phyloP scores from a whole-genome alignment of 1,284 basidiomycete species.

The Athelia psychrophila region DNA sequence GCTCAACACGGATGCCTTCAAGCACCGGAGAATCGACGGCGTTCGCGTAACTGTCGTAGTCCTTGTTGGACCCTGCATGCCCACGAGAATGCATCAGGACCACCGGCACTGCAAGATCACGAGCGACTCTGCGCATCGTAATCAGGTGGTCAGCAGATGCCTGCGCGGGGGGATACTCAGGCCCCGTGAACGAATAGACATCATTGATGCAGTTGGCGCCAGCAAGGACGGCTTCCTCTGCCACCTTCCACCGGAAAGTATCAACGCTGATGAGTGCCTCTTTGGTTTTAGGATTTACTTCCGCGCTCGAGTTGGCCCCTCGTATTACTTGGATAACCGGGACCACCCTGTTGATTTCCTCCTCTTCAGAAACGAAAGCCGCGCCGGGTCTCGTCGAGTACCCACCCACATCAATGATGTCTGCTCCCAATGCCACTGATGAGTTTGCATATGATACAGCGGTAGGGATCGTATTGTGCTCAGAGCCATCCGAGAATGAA shows the following conservation, averaged over 20 bases:
- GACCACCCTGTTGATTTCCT: conserved; percentile 76
- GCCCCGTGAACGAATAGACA: conserved; percentile 80
- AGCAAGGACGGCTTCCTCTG: conserved; percentile 71
- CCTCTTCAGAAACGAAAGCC: conserved; percentile 60
- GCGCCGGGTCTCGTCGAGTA: conserved; percentile 89
- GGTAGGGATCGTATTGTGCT: conserved; percentile 45
- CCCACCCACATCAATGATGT: conserved; percentile 92
- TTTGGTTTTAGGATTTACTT: conserved; percentile 17
- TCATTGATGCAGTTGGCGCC: conserved; percentile 97
- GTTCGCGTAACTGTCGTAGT: conserved; percentile 54
- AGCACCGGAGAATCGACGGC: conserved; percentile 50
- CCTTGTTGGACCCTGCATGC: conserved; percentile 72
- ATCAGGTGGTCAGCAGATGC: conserved; percentile 35
- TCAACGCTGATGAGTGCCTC: conserved; percentile 80
- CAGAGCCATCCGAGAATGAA: conserved; percentile 91
- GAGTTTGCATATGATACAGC: conserved; percentile 48
- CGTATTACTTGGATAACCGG: conserved; percentile 62
- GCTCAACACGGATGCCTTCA: conserved; percentile 71
- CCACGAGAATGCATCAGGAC: conserved; percentile 95
- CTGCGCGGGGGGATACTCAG: conserved; percentile 42
- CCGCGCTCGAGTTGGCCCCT: conserved; percentile 7
- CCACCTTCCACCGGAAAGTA: conserved; percentile 88
- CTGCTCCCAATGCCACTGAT: conserved; percentile 55
- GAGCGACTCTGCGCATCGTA: conserved; percentile 68
- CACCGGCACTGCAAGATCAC: conserved; percentile 64